Base-by-base conservation (phyloP, 164 flowering plant genomes). In the Piper betle region DNA sequence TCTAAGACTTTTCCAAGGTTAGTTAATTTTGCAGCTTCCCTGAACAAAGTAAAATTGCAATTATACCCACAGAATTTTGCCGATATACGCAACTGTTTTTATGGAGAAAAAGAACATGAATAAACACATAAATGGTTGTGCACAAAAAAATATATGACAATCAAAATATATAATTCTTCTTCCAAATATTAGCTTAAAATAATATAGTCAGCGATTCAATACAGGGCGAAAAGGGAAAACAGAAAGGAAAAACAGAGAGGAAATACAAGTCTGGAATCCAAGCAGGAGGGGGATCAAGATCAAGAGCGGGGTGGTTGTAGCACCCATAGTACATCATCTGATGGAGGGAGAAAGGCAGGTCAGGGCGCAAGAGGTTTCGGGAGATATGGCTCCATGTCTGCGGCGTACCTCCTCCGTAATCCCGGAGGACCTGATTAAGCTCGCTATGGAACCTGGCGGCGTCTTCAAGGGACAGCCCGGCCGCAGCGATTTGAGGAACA, bases 251-350 rank as follows among this genome's bases (percentile, higher is more conserved):
- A 12, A 20, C 18, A 8, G 1, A 15, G 16, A 58, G 38, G 38
- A 13, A 72, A 64, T 76, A 89, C 97, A 73, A 66, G 63, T 86
- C 83, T 58, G 98, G 96, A 55, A 78, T 48, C 98, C 98, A 92
- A 71, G 91, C 96, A 17, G 91, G 96, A 66, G 69, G 64, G 60
- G 97, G 91, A 62, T 84, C 93, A 38, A 82, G 72, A 15, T 82
- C n/a, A n/a, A n/a, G n/a, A n/a, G n/a, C 82, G 66, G 78, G 82
- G 65, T 80, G 74, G 59, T 69, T 74, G 76, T 76, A 92, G 77
- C 98, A 92, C 12, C 96, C 96, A 46, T 89, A 87, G 66, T 78
- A 92, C 86, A 92, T 68, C 87, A 86, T 77, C 79, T 86, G 96
- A 67, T 92, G 98, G 53, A 89, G 68, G 4, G 86, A 55, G 76